Evolutionary conservation across 1,284 basidiomycete species (phyloP), one percentile per base, ranked within the genome.

Genomic region (Melampsora americana): DNA sequence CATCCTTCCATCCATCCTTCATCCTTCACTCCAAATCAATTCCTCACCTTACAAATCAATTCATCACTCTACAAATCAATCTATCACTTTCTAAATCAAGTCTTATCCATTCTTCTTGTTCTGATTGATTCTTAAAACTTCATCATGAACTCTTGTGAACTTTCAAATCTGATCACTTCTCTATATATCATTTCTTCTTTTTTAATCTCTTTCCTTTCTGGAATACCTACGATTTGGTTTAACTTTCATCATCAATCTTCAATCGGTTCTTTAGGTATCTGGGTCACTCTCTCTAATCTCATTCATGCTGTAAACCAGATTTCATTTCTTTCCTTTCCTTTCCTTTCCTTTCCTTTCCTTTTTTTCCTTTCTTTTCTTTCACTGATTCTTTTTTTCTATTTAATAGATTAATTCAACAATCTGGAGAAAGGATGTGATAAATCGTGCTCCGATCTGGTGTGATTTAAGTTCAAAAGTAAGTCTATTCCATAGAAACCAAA

Each of bases 391-490:
- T 11, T n/a, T 23, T 23, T 50, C 48, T 28, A 28, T 30, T 28
- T 35, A 1, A 30, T n/a, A 74, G 71, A 59, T 74, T 12, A 74
- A 74, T 61, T 74, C 71, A 23, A 66, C 71, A 16, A 46, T 74
- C 12, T 74, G 71, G 71, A 59, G 53, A 39, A 59, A 67, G 23
- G 71, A 74, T 30, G 42, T 53, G 18, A 48, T 74, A 2, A 56
- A 74, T 74, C 71, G 71, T 23, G 50, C 71, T 23, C 71, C 71
- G 9, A 59, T 32, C 59, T 74, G 71, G 71, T 74, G 71, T 48
- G 71, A 74, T 60, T 56, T 74, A 28, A 74, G 50, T 53, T 74
- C 71, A 11, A 62, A 74, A 64, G 71, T 74, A 66, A 74, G 65
- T 50, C 26, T n/a, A n/a, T n/a, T n/a, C n/a, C n/a, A n/a, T n/a